phyloP scores from a whole-genome alignment of 371 early-diverging fungal genomes.

The Entomophthora muscae region DNA sequence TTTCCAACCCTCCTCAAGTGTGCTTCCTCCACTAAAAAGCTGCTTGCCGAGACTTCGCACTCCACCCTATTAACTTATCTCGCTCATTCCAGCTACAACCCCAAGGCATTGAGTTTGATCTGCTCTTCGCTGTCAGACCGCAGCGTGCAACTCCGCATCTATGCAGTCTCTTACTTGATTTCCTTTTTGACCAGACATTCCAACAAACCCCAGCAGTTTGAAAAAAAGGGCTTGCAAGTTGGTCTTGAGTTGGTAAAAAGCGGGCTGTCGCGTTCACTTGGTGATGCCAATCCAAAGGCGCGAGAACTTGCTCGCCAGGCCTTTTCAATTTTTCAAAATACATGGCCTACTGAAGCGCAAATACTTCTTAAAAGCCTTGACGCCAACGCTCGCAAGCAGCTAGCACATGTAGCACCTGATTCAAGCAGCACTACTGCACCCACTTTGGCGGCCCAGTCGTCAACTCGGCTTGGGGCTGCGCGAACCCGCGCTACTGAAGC shows the following conservation, averaged over 20 bases:
- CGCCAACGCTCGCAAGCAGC: background rate
- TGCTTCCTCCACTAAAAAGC: slow-evolving; percentile 5
- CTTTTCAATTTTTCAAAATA: background rate
- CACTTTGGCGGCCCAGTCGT: background rate
- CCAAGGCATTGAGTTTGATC: background rate
- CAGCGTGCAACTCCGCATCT: slow-evolving; percentile 1
- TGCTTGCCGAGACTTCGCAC: background rate
- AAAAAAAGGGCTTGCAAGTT: slow-evolving; percentile 1
- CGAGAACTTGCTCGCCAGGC: slow-evolving; percentile 4
- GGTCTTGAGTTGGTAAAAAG: background rate
- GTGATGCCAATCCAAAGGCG: slow-evolving; percentile 8
- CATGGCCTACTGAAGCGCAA: slow-evolving; percentile 1
- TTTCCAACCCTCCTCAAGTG: slow-evolving; percentile 5
- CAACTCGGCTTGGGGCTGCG: background rate
- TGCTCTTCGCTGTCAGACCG: background rate
- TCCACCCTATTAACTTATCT: background rate
- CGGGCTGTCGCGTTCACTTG: background rate
- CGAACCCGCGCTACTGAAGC: background rate
- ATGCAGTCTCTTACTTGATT: background rate
- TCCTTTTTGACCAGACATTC: slow-evolving; percentile 4
- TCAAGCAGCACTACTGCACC: background rate
- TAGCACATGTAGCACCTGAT: background rate
- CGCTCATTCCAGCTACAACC: background rate
- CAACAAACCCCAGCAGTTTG: slow-evolving; percentile 5
- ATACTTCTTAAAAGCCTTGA: background rate